Percentiles rank a stretch among this genome's conserved stretches.
These are phyloP conservation scores for Pneumocystis carinii DNA, from an alignment of 1,139 yeast species.

Conservation along the genomic window DNA sequence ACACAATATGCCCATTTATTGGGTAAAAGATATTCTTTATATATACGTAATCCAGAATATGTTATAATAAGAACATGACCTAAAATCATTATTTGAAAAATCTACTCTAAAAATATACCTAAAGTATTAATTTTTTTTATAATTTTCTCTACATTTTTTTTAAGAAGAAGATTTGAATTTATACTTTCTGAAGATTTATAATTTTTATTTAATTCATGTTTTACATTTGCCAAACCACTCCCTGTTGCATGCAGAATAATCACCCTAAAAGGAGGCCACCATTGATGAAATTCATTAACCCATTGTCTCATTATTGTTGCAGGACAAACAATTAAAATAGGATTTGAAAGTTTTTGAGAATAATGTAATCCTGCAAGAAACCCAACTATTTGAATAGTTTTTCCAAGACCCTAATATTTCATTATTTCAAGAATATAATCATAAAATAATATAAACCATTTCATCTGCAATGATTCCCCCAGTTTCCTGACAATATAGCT, in stretches of 20 bases:
- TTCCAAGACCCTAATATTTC: conserved; percentile 53
- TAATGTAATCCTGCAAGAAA: conserved; percentile 83
- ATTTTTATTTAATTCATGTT: conserved; percentile 31
- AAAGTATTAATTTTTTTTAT: not conserved
- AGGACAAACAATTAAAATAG: conserved; percentile 80
- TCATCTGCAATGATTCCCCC: conserved; percentile 97
- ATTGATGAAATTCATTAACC: conserved; percentile 86
- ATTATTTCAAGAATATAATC: not conserved
- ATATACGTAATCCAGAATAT: conserved; percentile 74
- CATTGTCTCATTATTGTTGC: conserved; percentile 93
- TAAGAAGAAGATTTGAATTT: conserved; percentile 19
- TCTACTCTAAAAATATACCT: conserved; percentile 21
- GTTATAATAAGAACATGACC: conserved; percentile 88
- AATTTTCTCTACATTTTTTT: not conserved
- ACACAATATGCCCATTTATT: conserved; percentile 80
- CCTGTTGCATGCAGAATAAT: conserved; percentile 87
- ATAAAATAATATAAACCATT: conserved; percentile 32
- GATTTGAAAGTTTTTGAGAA: conserved; percentile 57
- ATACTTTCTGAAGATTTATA: conserved; percentile 33
- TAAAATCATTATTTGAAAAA: conserved; percentile 24
- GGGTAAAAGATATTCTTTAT: conserved; percentile 53
- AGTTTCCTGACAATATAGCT: conserved; percentile 64
- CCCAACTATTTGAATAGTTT: conserved; percentile 81
- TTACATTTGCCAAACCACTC: conserved; percentile 50
- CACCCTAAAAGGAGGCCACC: conserved; percentile 96